Conservation (phyloP, 1,284 basidiomycete species). For the Papiliotrema terrestris region DNA sequence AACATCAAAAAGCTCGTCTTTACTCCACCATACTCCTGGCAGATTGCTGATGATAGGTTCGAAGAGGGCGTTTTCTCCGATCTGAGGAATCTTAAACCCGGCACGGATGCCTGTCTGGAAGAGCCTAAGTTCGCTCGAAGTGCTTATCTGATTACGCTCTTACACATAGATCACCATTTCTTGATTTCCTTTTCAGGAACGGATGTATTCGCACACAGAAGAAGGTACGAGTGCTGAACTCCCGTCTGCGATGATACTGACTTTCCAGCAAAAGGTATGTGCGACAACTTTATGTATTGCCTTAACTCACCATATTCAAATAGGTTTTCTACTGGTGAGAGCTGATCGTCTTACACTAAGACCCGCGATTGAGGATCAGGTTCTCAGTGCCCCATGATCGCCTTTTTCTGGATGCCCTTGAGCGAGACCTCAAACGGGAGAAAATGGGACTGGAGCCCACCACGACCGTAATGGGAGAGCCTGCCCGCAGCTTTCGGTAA, state of each 20-base stretch:
- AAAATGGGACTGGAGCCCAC: slow-evolving; percentile 82
- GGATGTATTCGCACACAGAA: slow-evolving; percentile 93
- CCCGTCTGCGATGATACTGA: background rate
- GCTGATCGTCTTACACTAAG: no score
- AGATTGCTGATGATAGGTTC: no score
- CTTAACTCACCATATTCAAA: no score
- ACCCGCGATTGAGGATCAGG: slow-evolving; percentile 52
- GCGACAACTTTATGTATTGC: no score
- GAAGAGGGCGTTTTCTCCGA: slow-evolving; percentile 89
- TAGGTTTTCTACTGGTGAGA: slow-evolving; percentile 88
- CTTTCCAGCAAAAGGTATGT: slow-evolving; percentile 53
- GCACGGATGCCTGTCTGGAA: slow-evolving; percentile 81
- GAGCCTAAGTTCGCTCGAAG: slow-evolving; percentile 75
- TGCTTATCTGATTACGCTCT: no score
- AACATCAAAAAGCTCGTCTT: slow-evolving; percentile 44
- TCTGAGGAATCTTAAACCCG: slow-evolving; percentile 84
- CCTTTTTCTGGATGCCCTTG: slow-evolving; percentile 89
- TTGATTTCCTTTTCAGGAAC: slow-evolving; percentile 88
- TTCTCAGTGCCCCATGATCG: slow-evolving; percentile 86
- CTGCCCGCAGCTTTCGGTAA: slow-evolving; percentile 57
- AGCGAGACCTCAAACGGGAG: slow-evolving; percentile 87
- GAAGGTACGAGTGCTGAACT: slow-evolving; percentile 76
- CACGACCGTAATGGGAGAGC: slow-evolving; percentile 70
- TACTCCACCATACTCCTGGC: no score
- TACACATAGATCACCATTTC: slow-evolving; percentile 53